Conservation (phyloP, 83 land plant species). For the Larix sibirica region DNA sequence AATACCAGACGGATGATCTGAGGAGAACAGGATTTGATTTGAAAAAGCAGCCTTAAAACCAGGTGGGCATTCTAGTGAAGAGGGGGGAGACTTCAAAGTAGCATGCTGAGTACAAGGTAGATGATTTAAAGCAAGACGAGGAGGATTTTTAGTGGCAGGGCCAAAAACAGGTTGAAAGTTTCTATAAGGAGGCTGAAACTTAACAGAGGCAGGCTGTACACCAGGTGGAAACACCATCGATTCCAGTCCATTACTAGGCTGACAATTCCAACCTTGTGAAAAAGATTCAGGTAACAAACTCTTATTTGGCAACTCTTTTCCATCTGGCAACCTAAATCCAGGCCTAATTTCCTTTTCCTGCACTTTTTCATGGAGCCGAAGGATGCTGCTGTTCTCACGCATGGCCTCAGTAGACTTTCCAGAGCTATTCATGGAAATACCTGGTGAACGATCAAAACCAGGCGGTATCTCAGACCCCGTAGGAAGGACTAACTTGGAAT, state of each 20-base stretch:
- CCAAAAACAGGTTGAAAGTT: too few relatives aligned
- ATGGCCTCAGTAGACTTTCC: background rate
- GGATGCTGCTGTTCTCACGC: background rate
- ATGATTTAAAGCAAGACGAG: too few relatives aligned
- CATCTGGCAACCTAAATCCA: background rate
- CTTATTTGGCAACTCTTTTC: background rate
- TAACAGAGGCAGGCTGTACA: background rate
- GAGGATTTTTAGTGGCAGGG: too few relatives aligned
- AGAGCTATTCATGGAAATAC: background rate
- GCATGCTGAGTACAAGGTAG: background rate
- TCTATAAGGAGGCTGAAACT: background rate
- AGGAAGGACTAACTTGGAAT: background rate
- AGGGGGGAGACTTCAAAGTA: background rate
- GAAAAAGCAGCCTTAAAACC: background rate
- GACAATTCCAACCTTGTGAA: background rate
- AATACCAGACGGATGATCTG: background rate
- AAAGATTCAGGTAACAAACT: constrained; percentile 1
- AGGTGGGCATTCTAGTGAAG: background rate
- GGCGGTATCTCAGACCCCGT: background rate
- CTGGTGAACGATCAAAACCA: constrained; percentile 1
- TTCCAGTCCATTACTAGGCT: background rate
- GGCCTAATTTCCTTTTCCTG: background rate
- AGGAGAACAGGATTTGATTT: background rate
- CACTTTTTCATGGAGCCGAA: constrained; percentile 7
- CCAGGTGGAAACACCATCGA: background rate